Percentiles rank a stretch among this genome's conserved stretches.
phyloP scores from a whole-genome alignment of 495 filamentous ascomycete species.

The Neohortaea acidophila region DNA sequence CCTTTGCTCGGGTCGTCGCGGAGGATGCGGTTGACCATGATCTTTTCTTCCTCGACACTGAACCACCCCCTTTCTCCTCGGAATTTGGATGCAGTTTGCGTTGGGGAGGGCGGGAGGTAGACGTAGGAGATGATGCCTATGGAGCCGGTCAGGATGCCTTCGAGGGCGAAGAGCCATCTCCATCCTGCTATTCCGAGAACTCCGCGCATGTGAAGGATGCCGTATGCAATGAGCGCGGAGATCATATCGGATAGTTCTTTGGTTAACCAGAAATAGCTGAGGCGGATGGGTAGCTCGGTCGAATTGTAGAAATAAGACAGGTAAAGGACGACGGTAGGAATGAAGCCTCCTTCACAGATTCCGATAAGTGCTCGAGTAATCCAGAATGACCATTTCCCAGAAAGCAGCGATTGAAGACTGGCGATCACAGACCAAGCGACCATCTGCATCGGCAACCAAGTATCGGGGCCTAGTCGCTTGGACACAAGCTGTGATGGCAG shows the following conservation, averaged over 20 bases:
- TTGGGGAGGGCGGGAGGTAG: conserved; percentile 37
- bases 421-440: conserved; percentile 63
- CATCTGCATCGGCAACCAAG: conserved; percentile 49
- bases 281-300: conserved; percentile 35
- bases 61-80: conserved; percentile 48
- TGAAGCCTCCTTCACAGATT: conserved; percentile 31
- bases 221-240: conserved; percentile 35
- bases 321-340: conserved; percentile 34
- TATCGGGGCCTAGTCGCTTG: conserved; percentile 58
- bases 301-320: conserved; percentile 40
- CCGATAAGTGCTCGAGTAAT: conserved; percentile 33
- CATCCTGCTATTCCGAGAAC: conserved; percentile 34
- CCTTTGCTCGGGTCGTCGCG: conserved; percentile 52
- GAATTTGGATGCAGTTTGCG: conserved; percentile 41
- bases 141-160: conserved; percentile 37
- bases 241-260: conserved; percentile 44
- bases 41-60: conserved; percentile 41
- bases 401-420: conserved; percentile 48
- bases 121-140: conserved; percentile 39
- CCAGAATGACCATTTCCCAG: conserved; percentile 37
- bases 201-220: conserved; percentile 38
- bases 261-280: conserved; percentile 39
- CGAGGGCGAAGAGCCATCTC: conserved; percentile 39
- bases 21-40: conserved; percentile 48
- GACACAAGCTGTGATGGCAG: conserved; percentile 35